Base-by-base conservation (phyloP, 176 grass and related monocot genomes). In the Avena insularis region DNA sequence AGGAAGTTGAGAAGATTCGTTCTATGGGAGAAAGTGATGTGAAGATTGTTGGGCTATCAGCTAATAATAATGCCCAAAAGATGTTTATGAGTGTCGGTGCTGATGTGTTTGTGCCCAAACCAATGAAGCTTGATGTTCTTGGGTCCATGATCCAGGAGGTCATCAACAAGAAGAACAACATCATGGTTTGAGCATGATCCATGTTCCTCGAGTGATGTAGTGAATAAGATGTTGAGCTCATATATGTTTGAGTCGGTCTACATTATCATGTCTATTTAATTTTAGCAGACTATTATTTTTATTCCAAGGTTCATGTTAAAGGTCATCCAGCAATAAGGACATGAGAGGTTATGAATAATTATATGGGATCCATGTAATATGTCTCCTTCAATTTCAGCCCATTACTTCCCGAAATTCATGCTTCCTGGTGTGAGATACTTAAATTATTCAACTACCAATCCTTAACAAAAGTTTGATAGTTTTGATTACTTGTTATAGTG, bases 1-100 rank as follows among this genome's bases (percentile, higher is more conserved):
- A 72, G 38, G 40, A 17, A 46, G 40, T 89, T 29, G 12, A 16
- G 46, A 89, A 80, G 82, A 89, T 89, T 8, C 76, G 76, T 80
- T 45, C 46, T 48, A 74, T 89, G 55, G 87, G 82, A 54, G 47
- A 36, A 65, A 74, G 45, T 80, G n/a, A 47, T 2, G 82, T 85
- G 57, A 84, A 63, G 56, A 89, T 89, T 12, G 82, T 80, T 66
- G 82, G 82, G 2, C 4, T 85, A 8, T 89, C 82, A 9, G 56
- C 21, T 16, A 76, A 89, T 65, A 7, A 11, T 2, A 2, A 58
- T n/a, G 49, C 46, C 8, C 4, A 12, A n/a, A 66, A 84, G 55
- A 57, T n/a, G 2, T 65, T 89, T 76, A 79, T 56, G 56, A 36
- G 9, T 17, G 87, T 67, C 13, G 76, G 82, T 31, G 82, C 77